Evolutionary conservation across 2,329 filamentous ascomycete genomes (phyloP).

Genomic region (Aspergillus pseudotamarii): DNA sequence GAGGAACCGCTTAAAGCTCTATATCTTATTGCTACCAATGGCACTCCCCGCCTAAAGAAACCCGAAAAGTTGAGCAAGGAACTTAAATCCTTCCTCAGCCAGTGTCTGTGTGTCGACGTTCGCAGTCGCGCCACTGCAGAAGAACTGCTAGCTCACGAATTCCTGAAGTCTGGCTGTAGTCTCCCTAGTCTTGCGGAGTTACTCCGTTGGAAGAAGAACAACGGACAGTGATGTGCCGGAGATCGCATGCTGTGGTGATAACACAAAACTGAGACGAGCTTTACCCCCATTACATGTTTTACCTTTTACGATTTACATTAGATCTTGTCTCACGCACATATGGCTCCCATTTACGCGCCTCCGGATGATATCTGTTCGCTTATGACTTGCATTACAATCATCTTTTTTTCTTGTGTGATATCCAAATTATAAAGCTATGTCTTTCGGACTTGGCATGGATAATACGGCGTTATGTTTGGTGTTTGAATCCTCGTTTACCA

Average conservation of each 20-base stretch:
- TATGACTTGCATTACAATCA: slow-evolving; percentile 28
- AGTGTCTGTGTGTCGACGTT: slow-evolving; percentile 95
- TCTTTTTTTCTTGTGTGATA: slow-evolving; percentile 28
- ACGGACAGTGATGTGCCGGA: slow-evolving; percentile 34
- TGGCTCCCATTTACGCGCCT: slow-evolving; percentile 32
- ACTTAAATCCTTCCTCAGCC: slow-evolving; percentile 93
- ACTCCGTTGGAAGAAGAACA: slow-evolving; percentile 66
- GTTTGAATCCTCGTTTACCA: slow-evolving; percentile 16
- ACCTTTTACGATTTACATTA: slow-evolving; percentile 25
- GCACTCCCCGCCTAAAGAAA: slow-evolving; percentile 95
- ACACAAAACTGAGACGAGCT: neutral
- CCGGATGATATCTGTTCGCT: slow-evolving; percentile 28
- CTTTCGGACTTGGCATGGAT: slow-evolving; percentile 33
- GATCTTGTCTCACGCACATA: slow-evolving; percentile 33
- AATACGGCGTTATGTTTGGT: slow-evolving; percentile 32
- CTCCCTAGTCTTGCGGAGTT: slow-evolving; percentile 81
- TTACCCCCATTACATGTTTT: slow-evolving; percentile 10
- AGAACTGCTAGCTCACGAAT: slow-evolving; percentile 89
- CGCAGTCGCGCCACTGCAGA: slow-evolving; percentile 89
- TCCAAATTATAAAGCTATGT: slow-evolving; percentile 26
- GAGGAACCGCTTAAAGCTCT: slow-evolving; percentile 97
- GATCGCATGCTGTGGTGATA: slow-evolving; percentile 2
- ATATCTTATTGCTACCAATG: slow-evolving; percentile 97
- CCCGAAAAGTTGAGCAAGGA: slow-evolving; percentile 98
- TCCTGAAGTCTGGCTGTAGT: slow-evolving; percentile 88